A percentile compares a stretch with the other conserved stretches of the same genome.
Conservation (phyloP, 352 stramenopile genomes). For the Pythium biforme region DNA sequence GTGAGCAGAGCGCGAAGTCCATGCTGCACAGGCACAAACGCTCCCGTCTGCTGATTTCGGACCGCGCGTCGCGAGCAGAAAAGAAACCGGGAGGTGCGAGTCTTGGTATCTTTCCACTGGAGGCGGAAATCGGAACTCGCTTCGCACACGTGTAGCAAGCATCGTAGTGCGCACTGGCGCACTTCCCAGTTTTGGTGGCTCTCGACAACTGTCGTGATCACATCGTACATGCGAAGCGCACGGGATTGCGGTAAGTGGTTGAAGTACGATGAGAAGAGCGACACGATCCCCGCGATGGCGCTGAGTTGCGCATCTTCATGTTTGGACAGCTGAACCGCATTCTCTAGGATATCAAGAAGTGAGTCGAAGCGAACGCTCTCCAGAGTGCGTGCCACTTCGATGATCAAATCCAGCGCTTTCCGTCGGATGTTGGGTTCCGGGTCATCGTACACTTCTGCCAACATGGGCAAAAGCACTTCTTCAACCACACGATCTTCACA, state of each 20-base stretch:
- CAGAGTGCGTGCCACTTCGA: constrained; percentile 63
- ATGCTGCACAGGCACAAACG: constrained; percentile 57
- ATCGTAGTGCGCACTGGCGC: constrained; percentile 58
- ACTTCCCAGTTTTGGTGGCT: constrained; percentile 65
- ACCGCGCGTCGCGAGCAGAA: constrained; percentile 44
- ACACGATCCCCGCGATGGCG: constrained; percentile 56
- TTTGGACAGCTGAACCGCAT: constrained; percentile 55
- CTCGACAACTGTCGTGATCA: constrained; percentile 64
- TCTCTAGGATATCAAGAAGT: constrained; percentile 77
- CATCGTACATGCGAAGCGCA: constrained; percentile 77
- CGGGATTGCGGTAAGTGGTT: constrained; percentile 70
- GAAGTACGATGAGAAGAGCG: constrained; percentile 79
- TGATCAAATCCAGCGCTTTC: constrained; percentile 62
- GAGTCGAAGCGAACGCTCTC: constrained; percentile 82
- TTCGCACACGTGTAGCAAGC: constrained; percentile 69
- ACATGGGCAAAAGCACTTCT: constrained; percentile 72
- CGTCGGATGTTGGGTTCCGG: constrained; percentile 52
- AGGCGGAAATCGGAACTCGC: constrained; percentile 61
- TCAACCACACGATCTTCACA: constrained; percentile 86
- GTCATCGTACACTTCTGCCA: constrained; percentile 75
- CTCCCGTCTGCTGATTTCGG: constrained; percentile 40
- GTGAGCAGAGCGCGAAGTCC: constrained; percentile 67
- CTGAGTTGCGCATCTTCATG: constrained; percentile 69
- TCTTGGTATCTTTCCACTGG: constrained; percentile 60
- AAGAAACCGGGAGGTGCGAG: constrained; percentile 76